Evolutionary conservation across 2,329 filamentous ascomycete genomes (phyloP).

Genomic region (Claviceps sp.): DNA sequence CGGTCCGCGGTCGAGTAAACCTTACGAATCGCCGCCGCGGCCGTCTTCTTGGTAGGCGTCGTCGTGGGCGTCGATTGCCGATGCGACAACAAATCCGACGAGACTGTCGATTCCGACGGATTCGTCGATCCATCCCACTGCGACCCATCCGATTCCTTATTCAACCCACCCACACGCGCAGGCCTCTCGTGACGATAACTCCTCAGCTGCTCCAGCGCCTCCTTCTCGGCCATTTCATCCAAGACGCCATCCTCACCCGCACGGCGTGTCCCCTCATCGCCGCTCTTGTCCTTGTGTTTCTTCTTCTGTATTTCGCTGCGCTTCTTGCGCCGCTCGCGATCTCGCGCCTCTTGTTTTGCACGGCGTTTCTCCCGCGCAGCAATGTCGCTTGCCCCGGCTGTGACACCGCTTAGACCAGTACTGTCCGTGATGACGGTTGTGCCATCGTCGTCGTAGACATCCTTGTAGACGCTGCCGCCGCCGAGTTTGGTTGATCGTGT

Average conservation of each 20-base stretch:
- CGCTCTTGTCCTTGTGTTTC: constrained; percentile 11
- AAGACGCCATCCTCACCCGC: constrained; percentile 45
- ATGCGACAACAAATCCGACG: constrained; percentile 45
- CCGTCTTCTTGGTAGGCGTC: constrained; percentile 28
- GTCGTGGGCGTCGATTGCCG: constrained; percentile 42
- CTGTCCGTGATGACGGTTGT: constrained; percentile 32
- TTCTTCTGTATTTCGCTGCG: constrained; percentile 2
- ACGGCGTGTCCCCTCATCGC: constrained; percentile 30
- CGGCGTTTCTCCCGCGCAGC: constrained; percentile 41
- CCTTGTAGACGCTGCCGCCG: constrained; percentile 74
- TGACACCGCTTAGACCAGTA: constrained; percentile 39
- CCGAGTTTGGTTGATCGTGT: constrained; percentile 74
- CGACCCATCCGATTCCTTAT: constrained; percentile 66
- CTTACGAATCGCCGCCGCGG: constrained; percentile 34
- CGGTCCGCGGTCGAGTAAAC: constrained; percentile 48
- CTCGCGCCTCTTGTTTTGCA: constrained; percentile 36
- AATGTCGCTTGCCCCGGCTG: constrained; percentile 43
- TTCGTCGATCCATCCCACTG: constrained; percentile 63
- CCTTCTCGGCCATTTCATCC: constrained; percentile 51
- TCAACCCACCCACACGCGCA: constrained; percentile 79
- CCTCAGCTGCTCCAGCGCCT: constrained; percentile 55
- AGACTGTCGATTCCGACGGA: constrained; percentile 49
- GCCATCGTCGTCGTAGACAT: constrained; percentile 41
- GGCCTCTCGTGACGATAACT: constrained; percentile 78
- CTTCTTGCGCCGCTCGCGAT: constrained; percentile 21